These are phyloP conservation scores for Anisogramma anomala DNA, from an alignment of 2,329 filamentous ascomycete species.

Conservation along the genomic window DNA sequence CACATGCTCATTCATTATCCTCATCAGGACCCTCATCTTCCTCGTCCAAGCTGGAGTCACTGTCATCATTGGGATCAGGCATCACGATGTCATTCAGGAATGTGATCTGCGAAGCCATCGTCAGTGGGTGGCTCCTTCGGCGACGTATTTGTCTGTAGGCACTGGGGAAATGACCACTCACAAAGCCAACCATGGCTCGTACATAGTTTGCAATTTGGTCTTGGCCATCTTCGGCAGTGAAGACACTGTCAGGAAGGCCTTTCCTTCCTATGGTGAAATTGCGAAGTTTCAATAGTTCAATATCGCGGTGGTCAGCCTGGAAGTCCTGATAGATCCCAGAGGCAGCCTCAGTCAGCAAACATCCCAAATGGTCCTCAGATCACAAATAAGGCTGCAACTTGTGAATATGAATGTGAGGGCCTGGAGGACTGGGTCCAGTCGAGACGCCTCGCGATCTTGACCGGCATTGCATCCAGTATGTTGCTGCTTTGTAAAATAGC, in stretches of 20 bases:
- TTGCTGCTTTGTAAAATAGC: too few species aligned
- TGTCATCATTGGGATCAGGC: constrained; percentile 49
- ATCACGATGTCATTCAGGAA: constrained; percentile 64
- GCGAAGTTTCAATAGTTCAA: constrained; percentile 66
- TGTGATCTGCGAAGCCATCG: constrained; percentile 35
- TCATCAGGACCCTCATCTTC: constrained; percentile 6
- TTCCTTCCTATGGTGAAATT: constrained; percentile 65
- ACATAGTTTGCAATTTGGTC: constrained; percentile 55
- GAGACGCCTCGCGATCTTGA: too few species aligned
- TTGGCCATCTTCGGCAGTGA: constrained; percentile 51
- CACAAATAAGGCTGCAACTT: too few species aligned
- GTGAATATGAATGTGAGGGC: too few species aligned
- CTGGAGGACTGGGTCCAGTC: too few species aligned
- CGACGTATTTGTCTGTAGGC: constrained; percentile 3
- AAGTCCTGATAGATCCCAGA: constrained; percentile 55
- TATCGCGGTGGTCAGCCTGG: constrained; percentile 61
- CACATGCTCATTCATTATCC: constrained; percentile 3
- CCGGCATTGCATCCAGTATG: too few species aligned
- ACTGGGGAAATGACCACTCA: constrained; percentile 38
- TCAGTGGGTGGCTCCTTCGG: constrained; percentile 9
- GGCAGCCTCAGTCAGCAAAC: neutral
- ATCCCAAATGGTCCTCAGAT: constrained; percentile 3
- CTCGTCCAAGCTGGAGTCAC: constrained; percentile 34
- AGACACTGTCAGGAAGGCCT: constrained; percentile 48
- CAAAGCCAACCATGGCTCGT: constrained; percentile 62